phyloP scores from a whole-genome alignment of 257 asterid species.

The Primulina tabacum region DNA sequence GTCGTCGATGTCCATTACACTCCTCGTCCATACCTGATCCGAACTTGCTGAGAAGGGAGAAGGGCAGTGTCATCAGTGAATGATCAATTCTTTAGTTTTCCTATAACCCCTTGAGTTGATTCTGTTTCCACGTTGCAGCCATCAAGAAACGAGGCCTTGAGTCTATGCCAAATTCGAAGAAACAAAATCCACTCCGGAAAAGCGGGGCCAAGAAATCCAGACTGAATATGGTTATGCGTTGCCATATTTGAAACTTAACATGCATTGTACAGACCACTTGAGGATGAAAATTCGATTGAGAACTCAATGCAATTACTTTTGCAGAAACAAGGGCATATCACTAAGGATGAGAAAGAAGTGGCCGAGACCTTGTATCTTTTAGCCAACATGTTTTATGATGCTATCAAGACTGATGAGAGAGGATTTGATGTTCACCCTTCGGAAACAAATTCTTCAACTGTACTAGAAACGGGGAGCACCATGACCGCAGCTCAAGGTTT shows the following conservation, averaged over 20 bases:
- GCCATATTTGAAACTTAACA: constrained; percentile 14
- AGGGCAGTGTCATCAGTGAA: background rate
- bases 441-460: constrained; percentile 36
- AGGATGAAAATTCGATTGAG: constrained; percentile 8
- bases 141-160: constrained; percentile 55
- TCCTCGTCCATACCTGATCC: too few relatives aligned
- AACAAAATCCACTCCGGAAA: constrained; percentile 34
- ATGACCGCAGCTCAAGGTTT: constrained; percentile 39
- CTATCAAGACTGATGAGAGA: constrained; percentile 26
- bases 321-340: constrained; percentile 44
- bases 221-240: constrained; percentile 44
- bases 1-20: background rate
- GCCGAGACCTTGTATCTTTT: constrained; percentile 74
- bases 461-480: constrained; percentile 29
- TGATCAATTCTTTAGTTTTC: constrained; percentile 15
- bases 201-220: constrained; percentile 45
- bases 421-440: constrained; percentile 29
- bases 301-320: constrained; percentile 23
- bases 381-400: constrained; percentile 50
- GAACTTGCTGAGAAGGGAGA: too few relatives aligned
- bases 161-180: constrained; percentile 36
- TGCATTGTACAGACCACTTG: background rate
- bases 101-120: constrained; percentile 1
- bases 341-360: constrained; percentile 89
- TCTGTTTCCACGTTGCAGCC: constrained; percentile 38